Evolutionary conservation across 352 stramenopile species (phyloP), one percentile per base, ranked within the genome.

Genomic region (Elongisporangium undulatum): DNA sequence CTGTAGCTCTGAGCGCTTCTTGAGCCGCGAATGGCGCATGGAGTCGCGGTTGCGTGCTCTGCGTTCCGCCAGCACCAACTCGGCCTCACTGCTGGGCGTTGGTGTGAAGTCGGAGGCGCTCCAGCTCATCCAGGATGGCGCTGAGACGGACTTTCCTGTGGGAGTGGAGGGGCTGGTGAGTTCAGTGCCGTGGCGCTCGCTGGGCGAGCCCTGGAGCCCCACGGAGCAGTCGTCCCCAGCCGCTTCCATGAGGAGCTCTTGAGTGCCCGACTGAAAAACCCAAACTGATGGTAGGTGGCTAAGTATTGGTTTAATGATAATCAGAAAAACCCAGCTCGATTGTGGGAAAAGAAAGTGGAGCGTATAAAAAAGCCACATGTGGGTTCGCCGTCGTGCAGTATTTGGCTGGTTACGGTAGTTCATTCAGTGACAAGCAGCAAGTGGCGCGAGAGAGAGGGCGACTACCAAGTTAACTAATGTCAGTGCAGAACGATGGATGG

Each of bases 21-120:
- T 61, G 24, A 68, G 72, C 0, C 72, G 61, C 19, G 56, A 66
- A 38, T 68, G 67, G 19, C 67, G 66, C 72, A 76, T 81, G 23
- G 60, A 65, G 38, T 75, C 69, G 23, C 69, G 69, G 51, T 72
- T 81, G 34, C 34, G 34, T 17, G 34, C 34, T 45, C 34, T 45
- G 34, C 34, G 34, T 10, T 45, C 34, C 34, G 34, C 34, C 13
- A 45, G 34, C 5, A 17, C 13, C 34, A 3, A 4, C 34, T 45
- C 34, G 9, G 34, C 34, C 34, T 45, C 34, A 4, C 34, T 45
- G 34, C 13, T 45, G 34, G 34, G 34, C 34, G 34, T 45, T 10
- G 34, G 34, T 8, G 34, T 12, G 34, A 15, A 45, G 10, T 15
- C 34, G 13, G 34, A 45, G 34, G 10, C 34, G 13, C 13, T 4